phyloP scores from a whole-genome alignment of 257 asterid species.

The Apocynum venetum region DNA sequence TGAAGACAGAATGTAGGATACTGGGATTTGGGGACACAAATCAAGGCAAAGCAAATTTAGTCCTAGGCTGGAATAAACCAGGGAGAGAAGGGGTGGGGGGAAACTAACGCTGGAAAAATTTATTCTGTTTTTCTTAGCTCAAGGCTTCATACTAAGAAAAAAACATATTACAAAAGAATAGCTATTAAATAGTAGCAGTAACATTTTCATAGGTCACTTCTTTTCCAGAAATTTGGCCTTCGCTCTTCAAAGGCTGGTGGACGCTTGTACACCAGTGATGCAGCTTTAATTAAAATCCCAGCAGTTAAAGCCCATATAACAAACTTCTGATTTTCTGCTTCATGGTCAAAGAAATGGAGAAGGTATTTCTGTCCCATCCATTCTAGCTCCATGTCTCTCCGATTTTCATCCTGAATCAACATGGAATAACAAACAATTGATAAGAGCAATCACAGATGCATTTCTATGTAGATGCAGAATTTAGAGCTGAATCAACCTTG shows the following conservation, averaged over 20 bases:
- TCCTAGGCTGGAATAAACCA: too few relatives aligned
- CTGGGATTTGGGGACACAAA: not conserved
- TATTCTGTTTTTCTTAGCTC: not conserved
- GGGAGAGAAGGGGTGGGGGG: too few relatives aligned
- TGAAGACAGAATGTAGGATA: not conserved
- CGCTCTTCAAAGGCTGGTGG: conserved; percentile 55
- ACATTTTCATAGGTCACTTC: conserved; percentile 32
- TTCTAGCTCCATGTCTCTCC: conserved; percentile 54
- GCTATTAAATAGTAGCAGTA: too few relatives aligned
- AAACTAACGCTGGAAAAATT: too few relatives aligned
- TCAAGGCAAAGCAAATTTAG: not conserved
- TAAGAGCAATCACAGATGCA: too few relatives aligned
- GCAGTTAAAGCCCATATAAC: conserved; percentile 87
- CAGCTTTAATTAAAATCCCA: conserved; percentile 59
- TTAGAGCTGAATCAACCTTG: conserved; percentile 35
- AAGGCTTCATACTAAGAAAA: too few relatives aligned
- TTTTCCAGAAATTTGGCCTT: conserved; percentile 61
- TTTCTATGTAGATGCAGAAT: not conserved
- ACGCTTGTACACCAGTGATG: conserved; percentile 56
- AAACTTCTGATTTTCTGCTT: conserved; percentile 30
- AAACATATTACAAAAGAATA: too few relatives aligned
- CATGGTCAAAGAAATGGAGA: conserved; percentile 70
- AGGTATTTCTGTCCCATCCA: conserved; percentile 57
- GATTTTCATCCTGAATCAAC: conserved; percentile 54
- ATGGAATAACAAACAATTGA: too few relatives aligned